Percentiles rank a stretch among this genome's conserved stretches.
Conservation (phyloP, 257 asterid species). For the Solanum stenotomum region DNA sequence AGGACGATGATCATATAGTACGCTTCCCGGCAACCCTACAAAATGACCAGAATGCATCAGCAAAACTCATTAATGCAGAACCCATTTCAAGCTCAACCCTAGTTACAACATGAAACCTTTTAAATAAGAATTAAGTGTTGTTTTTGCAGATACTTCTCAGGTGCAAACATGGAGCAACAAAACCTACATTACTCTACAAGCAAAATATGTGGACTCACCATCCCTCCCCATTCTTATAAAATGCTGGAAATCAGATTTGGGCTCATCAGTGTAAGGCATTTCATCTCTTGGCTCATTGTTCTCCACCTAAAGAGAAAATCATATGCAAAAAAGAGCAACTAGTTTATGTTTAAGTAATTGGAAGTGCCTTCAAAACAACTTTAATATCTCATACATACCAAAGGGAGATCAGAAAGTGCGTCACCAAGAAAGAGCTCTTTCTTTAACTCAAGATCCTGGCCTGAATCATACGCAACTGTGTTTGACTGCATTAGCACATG, state of each 20-base stretch:
- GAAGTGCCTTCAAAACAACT: not conserved
- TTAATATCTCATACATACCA: constrained; percentile 8
- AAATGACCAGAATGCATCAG: not conserved
- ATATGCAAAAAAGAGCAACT: not conserved
- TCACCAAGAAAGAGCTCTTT: constrained; percentile 25
- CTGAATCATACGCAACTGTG: constrained; percentile 18
- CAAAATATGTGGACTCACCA: constrained; percentile 8
- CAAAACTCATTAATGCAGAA: not conserved
- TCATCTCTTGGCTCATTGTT: constrained; percentile 25
- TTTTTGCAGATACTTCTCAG: not conserved
- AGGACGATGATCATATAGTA: constrained; percentile 27
- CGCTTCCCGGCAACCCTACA: not conserved
- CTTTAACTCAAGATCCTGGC: not conserved
- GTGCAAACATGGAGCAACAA: not conserved
- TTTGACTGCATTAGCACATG: constrained; percentile 12
- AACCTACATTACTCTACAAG: not conserved
- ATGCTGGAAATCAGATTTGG: constrained; percentile 15
- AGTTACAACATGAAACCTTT: not conserved
- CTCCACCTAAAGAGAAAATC: constrained; percentile 22
- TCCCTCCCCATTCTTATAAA: constrained; percentile 15
- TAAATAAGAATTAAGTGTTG: not conserved
- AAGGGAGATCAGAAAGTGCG: constrained; percentile 34
- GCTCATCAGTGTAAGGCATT: constrained; percentile 11
- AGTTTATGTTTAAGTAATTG: not conserved
- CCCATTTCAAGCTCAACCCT: not conserved